Evolutionary conservation across 1,139 yeast species (phyloP), one percentile per base, ranked within the genome.

Genomic region (Pichia sp.): DNA sequence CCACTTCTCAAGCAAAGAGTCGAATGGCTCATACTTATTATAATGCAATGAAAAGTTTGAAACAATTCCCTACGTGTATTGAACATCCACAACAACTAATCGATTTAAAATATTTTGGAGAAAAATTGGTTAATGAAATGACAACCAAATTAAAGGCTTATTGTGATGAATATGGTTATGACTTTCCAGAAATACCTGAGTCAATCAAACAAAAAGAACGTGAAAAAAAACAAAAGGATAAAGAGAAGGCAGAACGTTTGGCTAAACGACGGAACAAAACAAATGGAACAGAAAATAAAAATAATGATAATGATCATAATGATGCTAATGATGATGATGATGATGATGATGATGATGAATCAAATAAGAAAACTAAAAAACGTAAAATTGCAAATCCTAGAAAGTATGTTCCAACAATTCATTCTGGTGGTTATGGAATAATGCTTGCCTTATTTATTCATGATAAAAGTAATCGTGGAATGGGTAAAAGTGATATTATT

Each of bases 341-440:
- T 20, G 2, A 33, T 36, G 35, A 23, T 10, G 12, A 32, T 9
- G 10, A 9, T 9, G 42, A 41, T 22, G 37, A 40, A 37, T 50
- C 52, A 23, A 52, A 59, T 27, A 64, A 60, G 47, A 59, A 57
- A 48, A 60, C 57, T 9, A 41, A 31, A 25, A 44, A 48, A 45
- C 60, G 11, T 5, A 25, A 4, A n/a, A 25, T n/a, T n/a, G n/a
- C 63, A 46, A 67, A 59, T 44, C 35, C 20, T 32, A 68, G 70
- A 47, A 67, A 64, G 36, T 92, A 87, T 60, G 73, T 90, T 0
- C 98, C 98, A 1, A 71, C 73, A 39, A 79, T 78, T 51, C 68
- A 94, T 35, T 79, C 95, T 0, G 97, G 97, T 0, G 94, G 89
- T 0, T 92, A 85, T 65, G 96, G 95, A 0, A 84, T 92, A 6